A percentile compares a stretch with the other conserved stretches of the same genome.
These are phyloP conservation scores for Fraxinus dipetala DNA, from an alignment of 305 asterid genomes.

Conservation along the genomic window DNA sequence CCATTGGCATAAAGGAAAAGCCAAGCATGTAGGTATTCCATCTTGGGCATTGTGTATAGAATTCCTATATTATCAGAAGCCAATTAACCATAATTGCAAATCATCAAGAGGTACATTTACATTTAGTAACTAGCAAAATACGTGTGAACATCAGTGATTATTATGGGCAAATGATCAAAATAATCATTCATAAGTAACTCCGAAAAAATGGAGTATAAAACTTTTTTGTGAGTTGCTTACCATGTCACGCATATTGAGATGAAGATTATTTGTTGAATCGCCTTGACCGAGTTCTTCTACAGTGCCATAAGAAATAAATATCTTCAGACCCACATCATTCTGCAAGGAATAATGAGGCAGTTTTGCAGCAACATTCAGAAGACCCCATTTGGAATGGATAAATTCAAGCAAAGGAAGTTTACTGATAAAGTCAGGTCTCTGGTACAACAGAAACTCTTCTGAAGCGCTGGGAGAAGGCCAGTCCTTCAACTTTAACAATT, in stretches of 20 bases:
- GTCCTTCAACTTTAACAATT: slow-evolving; percentile 82
- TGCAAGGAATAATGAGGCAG: slow-evolving; percentile 96
- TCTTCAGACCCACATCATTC: slow-evolving; percentile 95
- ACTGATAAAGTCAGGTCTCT: slow-evolving; percentile 87
- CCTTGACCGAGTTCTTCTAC: slow-evolving; percentile 61
- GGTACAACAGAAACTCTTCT: slow-evolving; percentile 87
- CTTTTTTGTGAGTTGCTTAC: slow-evolving; percentile 38
- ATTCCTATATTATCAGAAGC: neutral
- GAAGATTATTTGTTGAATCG: slow-evolving; percentile 74
- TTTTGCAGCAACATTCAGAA: slow-evolving; percentile 92
- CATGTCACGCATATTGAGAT: slow-evolving; percentile 84
- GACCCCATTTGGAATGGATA: slow-evolving; percentile 98
- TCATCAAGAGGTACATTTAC: neutral
- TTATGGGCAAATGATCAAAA: neutral
- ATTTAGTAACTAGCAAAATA: neutral
- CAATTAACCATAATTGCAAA: neutral
- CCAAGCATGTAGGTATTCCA: neutral
- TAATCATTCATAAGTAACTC: neutral
- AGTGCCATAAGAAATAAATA: slow-evolving; percentile 73
- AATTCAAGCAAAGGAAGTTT: slow-evolving; percentile 91
- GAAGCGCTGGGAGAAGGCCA: slow-evolving; percentile 96
- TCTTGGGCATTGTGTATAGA: neutral
- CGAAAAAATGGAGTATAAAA: neutral
- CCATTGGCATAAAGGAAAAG: neutral
- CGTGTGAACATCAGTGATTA: neutral